Conservation (phyloP, 768 basidiomycete species). For the Mycena leptocephala region DNA sequence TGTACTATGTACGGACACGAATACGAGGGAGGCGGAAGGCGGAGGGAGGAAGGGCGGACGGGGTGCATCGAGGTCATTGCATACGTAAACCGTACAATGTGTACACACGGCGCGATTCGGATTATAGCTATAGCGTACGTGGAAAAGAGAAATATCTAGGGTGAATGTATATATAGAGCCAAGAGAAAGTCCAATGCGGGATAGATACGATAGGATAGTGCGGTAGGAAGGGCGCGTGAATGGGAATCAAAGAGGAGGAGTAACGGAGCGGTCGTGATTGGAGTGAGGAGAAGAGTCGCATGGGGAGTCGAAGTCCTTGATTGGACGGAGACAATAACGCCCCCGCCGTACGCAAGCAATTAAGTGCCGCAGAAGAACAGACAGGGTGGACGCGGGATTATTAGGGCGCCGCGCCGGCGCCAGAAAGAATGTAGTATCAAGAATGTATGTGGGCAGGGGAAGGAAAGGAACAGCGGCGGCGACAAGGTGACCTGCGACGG, state of each 20-base stretch:
- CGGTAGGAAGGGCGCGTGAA: neutral
- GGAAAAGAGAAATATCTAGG: conserved; percentile 18
- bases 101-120: conserved; percentile 2
- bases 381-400: neutral
- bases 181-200: conserved; percentile 8
- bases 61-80: conserved; percentile 14
- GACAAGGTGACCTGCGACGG: neutral
- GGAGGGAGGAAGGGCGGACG: neutral
- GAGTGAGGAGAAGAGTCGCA: neutral
- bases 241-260: neutral
- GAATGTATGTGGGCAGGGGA: neutral
- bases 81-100: conserved; percentile 26
- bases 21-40: neutral
- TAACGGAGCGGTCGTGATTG: neutral
- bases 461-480: neutral
- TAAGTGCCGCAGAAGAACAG: neutral
- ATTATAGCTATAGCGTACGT: conserved; percentile 35
- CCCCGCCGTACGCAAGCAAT: neutral
- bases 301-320: too few species aligned
- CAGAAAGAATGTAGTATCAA: conserved; percentile 6
- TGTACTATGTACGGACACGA: neutral
- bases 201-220: neutral
- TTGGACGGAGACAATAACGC: too few species aligned
- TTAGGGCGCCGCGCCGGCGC: conserved; percentile 11
- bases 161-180: conserved; percentile 16